These are phyloP conservation scores for Clitopilus hobsonii DNA, from an alignment of 768 basidiomycete genomes.

Conservation along the genomic window DNA sequence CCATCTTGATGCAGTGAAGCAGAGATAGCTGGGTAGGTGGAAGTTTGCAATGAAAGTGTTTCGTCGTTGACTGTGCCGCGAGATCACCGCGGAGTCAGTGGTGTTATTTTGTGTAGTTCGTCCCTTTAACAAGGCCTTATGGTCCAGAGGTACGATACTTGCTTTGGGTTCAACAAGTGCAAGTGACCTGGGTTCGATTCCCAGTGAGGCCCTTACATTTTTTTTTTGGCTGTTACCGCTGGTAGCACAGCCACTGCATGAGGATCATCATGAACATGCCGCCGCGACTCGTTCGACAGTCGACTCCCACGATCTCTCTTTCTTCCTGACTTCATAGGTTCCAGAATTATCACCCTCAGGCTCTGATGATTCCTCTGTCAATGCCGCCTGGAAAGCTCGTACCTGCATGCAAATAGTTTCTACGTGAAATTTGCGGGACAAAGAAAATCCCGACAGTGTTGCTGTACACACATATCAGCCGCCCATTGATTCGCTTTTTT, in stretches of 20 bases:
- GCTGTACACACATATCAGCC: no score
- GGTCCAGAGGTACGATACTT: conserved; percentile 1
- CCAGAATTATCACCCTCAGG: no score
- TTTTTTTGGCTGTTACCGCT: background rate
- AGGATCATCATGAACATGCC: no score
- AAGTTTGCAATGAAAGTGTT: background rate
- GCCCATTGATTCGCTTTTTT: no score
- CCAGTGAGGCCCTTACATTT: conserved; percentile 11
- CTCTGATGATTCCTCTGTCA: conserved; percentile 52
- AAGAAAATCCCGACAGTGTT: no score
- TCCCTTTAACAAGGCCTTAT: conserved; percentile 1
- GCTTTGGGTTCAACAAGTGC: conserved; percentile 4
- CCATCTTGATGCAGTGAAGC: conserved; percentile 38
- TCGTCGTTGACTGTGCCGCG: background rate
- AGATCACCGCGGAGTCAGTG: background rate
- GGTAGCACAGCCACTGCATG: no score
- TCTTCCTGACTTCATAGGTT: no score
- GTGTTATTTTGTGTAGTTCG: background rate
- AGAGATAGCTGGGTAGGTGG: background rate
- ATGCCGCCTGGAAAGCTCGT: no score
- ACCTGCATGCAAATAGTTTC: no score
- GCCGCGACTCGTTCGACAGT: no score
- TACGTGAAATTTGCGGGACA: no score
- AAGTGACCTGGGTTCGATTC: conserved; percentile 19
- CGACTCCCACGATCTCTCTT: no score